Evolutionary conservation across 805 yeast genomes (phyloP), one percentile per base, ranked within the genome.

Genomic region (Yamadazyma takamatsuzukensis): DNA sequence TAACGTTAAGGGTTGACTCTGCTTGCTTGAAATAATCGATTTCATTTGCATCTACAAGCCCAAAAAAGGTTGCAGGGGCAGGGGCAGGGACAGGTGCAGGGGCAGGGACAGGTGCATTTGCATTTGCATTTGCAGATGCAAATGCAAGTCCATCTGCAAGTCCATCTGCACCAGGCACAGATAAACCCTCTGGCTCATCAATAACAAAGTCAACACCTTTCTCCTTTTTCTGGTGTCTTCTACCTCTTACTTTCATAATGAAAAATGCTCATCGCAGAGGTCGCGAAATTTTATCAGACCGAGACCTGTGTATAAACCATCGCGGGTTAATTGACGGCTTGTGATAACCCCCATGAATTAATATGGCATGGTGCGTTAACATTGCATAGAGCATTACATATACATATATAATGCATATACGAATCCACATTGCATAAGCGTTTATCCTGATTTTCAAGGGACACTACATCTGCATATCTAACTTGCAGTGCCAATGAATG

Each of bases 21-120:
- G 97, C 95, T 49, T 82, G 87, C 49, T 86, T 87, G 68, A 90
- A 93, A 58, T 93, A 90, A 41, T 88, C 96, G 25, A 86, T 61
- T 56, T 90, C 97, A 18, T 76, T 72, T 4, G 88, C 59, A 54
- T 87, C 95, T 8, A 90, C 80, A 22, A 90, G 68, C 15, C 98
- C 98, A 56, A 80, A 93, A 53, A 89, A 90, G 13, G 43, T 34
- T 19, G 45, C 33, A 19, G 43, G 51, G 21, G 35, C 23, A 12
- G 25, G 11, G 10, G n/a, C 9, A 8, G 26, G n/a, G n/a, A n/a
- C 33, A 19, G 43, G 51, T 21, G 35, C 23, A 12, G 25, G 11
- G 10, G n/a, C 9, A 8, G 26, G n/a, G n/a, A n/a, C 33, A 19
- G 43, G 51, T 21, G 35, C 23, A 12, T 18, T 11, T 9, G n/a